These are phyloP conservation scores for Chrysosporium keratinophilum DNA, from an alignment of 2,329 filamentous ascomycete species.

Conservation along the genomic window DNA sequence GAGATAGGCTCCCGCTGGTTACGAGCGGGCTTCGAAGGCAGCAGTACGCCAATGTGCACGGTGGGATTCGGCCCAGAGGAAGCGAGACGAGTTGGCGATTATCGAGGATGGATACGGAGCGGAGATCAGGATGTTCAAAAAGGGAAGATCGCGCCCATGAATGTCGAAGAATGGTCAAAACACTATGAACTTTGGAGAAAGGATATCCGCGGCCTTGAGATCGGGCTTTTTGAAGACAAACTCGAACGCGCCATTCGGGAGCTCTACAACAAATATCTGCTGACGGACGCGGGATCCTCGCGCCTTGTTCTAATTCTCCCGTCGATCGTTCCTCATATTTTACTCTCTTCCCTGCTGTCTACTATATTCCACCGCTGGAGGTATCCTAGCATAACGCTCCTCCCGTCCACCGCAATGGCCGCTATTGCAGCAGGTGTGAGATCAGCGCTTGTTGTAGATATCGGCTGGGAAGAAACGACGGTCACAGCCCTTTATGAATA, in stretches of 20 bases:
- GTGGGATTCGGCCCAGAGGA: conserved; percentile 65
- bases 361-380: conserved; percentile 74
- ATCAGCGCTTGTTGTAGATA: conserved; percentile 75
- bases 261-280: conserved; percentile 65
- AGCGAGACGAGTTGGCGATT: conserved; percentile 70
- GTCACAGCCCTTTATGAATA: conserved; percentile 86
- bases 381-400: conserved; percentile 65
- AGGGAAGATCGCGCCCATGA: conserved; percentile 18
- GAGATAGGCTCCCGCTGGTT: conserved; percentile 73
- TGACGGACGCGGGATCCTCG: conserved; percentile 54
- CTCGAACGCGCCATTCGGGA: conserved; percentile 73
- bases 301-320: conserved; percentile 67
- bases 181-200: conserved; percentile 63
- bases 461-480: conserved; percentile 85
- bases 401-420: conserved; percentile 65
- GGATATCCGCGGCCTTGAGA: conserved; percentile 61
- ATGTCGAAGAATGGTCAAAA: conserved; percentile 36
- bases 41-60: conserved; percentile 60
- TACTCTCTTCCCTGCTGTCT: conserved; percentile 65
- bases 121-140: conserved; percentile 40
- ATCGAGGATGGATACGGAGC: conserved; percentile 55
- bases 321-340: conserved; percentile 62
- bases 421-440: conserved; percentile 71
- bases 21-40: conserved; percentile 76
- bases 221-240: conserved; percentile 75